Base-by-base conservation (phyloP, 2,329 filamentous ascomycete genomes). In the Fusarium veterinarium region DNA sequence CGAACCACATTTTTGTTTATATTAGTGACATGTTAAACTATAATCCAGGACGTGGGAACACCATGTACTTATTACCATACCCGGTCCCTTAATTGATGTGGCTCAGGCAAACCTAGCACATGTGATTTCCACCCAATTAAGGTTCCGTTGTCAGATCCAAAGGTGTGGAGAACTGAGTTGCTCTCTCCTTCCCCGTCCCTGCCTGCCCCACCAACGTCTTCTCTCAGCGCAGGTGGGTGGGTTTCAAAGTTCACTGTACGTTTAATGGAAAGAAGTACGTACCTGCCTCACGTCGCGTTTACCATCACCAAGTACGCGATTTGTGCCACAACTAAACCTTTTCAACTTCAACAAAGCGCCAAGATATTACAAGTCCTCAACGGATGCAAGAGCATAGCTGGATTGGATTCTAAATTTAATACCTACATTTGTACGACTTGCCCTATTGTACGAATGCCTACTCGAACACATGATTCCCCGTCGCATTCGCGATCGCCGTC, bases 371-470 rank as follows among this genome's bases (percentile, higher is more conserved):
- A 23, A 16, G 38, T 19, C 16, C 23, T n/a, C 23, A 45, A 28
- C 40, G 23, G 17, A 46, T 25, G 19, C 14, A 28, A 35, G 31
- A n/a, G 13, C 17, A n/a, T 17, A 35, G 14, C 16, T 14, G n/a
- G 20, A 10, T 10, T 28, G 13, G 19, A 17, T 17, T 37, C 20
- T 23, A 20, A 30, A 8, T 40, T 33, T 16, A 16, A 53, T 37
- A 12, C 20, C 17, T 25, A 7, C 11, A 16, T 37, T 37, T 49
- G 16, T 20, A 17, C 23, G 25, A 58, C 17, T 28, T 28, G 16
- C 10, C 31, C 28, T 17, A 28, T 45, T 31, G 44, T 53, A 51
- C 38, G 37, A 58, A 81, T 81, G 80, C 77, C 80, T 38, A 76
- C 71, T 16, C 78, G 73, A 45, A 60, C 64, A 6, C 69, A 61